Evolutionary conservation across 75 land plant genomes (phyloP).

Genomic region (Cryptomeria japonica): DNA sequence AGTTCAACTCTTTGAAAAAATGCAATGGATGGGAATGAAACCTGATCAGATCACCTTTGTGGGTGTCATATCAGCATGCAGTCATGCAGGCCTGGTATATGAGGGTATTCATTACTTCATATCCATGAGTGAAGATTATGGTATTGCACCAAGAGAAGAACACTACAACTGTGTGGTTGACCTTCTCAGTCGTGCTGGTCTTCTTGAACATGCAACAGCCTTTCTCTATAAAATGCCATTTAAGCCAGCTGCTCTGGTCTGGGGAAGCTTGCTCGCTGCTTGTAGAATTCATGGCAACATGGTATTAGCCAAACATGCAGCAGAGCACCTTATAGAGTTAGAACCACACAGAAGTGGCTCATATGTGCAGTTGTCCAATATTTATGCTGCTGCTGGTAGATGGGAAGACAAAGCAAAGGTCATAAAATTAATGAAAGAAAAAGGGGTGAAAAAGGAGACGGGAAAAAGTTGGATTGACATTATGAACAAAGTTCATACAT

Average conservation of each 20-base stretch:
- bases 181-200: conserved; percentile 21
- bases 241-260: conserved; percentile 6
- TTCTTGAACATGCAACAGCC: not conserved
- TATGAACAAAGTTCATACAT: conserved; percentile 15
- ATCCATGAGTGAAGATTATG: conserved; percentile 16
- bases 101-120: conserved; percentile 5
- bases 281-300: conserved; percentile 22
- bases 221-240: conserved; percentile 17
- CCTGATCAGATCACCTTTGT: conserved; percentile 53
- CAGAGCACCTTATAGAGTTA: conserved; percentile 8
- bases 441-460: conserved; percentile 18
- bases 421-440: not conserved
- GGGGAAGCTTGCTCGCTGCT: conserved; percentile 23
- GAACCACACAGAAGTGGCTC: conserved; percentile 15
- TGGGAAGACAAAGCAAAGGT: conserved; percentile 15
- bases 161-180: conserved; percentile 16
- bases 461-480: conserved; percentile 19
- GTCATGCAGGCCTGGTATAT: conserved; percentile 21
- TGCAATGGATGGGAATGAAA: conserved; percentile 27
- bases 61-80: conserved; percentile 16
- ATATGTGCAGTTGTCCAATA: conserved; percentile 24
- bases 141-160: conserved; percentile 16
- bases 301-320: conserved; percentile 19
- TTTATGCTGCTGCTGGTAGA: conserved; percentile 23
- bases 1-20: conserved; percentile 46